Conservation (phyloP, 2,329 filamentous ascomycete species). For the Pseudogymnoascus sp. region DNA sequence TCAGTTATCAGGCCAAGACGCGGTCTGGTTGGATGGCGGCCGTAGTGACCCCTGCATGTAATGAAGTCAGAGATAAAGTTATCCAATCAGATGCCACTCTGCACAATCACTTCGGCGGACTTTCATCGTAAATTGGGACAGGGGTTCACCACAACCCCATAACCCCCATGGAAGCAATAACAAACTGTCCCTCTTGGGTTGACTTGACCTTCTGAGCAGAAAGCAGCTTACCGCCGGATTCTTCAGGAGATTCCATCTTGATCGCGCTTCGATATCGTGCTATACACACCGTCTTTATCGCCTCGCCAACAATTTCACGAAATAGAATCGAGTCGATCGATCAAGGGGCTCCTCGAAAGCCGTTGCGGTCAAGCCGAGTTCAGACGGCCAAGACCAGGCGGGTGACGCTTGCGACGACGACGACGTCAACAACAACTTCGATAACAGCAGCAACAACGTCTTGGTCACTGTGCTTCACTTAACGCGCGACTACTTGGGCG, state of each 20-base stretch:
- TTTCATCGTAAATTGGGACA: not conserved
- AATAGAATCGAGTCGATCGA: not conserved
- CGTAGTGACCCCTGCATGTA: not conserved
- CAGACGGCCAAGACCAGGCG: conserved; percentile 2
- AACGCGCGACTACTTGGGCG: not conserved
- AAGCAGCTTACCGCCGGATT: not conserved
- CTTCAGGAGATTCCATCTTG: not conserved
- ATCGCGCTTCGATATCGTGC: not conserved
- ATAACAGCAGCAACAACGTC: conserved; percentile 3
- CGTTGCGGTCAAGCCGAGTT: not conserved
- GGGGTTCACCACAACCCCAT: not conserved
- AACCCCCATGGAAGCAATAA: not conserved
- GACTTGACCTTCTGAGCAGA: not conserved
- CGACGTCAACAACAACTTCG: conserved; percentile 34
- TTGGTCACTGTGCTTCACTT: not conserved
- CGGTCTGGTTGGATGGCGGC: not conserved
- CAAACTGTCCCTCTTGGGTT: conserved; percentile 4
- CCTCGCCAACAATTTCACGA: not conserved
- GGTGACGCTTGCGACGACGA: conserved; percentile 16
- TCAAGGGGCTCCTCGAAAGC: not conserved
- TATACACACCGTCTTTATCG: not conserved
- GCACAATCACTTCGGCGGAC: not conserved
- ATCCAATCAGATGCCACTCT: not conserved
- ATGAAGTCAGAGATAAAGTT: not conserved
- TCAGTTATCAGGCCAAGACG: not conserved